A percentile compares a stretch with the other conserved stretches of the same genome.
These are phyloP conservation scores for Aureococcus anophagefferens DNA, from an alignment of 108 stramenopile genomes.

Conservation along the genomic window DNA sequence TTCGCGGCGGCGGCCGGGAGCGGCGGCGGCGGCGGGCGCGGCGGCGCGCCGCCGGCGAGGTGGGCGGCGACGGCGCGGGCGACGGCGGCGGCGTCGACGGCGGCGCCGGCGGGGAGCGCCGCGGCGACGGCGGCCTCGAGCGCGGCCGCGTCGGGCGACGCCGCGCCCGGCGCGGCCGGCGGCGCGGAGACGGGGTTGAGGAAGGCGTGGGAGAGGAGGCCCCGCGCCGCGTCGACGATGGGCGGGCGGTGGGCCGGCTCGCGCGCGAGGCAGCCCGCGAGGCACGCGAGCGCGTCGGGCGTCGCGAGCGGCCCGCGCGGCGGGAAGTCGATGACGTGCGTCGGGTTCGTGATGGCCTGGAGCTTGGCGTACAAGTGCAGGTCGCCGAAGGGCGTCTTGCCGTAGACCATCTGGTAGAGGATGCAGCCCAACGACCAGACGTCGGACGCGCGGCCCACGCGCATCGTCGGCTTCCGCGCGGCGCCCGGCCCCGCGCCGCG, in stretches of 20 bases:
- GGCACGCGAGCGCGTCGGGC: constrained; percentile 2
- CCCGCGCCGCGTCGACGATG: neutral
- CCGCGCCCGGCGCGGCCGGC: no score
- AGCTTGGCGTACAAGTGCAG: constrained; percentile 87
- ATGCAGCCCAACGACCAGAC: constrained; percentile 94
- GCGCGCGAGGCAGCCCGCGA: constrained; percentile 14
- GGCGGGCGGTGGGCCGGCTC: constrained; percentile 9
- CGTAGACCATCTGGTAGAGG: constrained; percentile 92
- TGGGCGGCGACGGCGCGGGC: no score
- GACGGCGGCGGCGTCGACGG: no score
- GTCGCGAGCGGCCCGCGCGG: neutral
- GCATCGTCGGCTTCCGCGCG: constrained; percentile 26
- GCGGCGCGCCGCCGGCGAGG: no score
- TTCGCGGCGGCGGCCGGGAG: no score
- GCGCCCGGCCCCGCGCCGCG: constrained; percentile 61
- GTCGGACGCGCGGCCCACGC: constrained; percentile 47
- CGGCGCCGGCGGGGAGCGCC: no score
- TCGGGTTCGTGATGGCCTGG: constrained; percentile 80
- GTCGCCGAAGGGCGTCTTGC: constrained; percentile 81
- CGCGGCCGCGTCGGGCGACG: neutral
- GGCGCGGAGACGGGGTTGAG: constrained; percentile 4
- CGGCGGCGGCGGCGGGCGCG: no score
- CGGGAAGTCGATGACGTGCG: constrained; percentile 64
- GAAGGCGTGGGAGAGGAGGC: constrained; percentile 6
- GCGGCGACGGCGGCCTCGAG: neutral